Evolutionary conservation across 129 eudicot genomes (phyloP), one percentile per base, ranked within the genome.

Genomic region (Chrysanthemum seticuspe): DNA sequence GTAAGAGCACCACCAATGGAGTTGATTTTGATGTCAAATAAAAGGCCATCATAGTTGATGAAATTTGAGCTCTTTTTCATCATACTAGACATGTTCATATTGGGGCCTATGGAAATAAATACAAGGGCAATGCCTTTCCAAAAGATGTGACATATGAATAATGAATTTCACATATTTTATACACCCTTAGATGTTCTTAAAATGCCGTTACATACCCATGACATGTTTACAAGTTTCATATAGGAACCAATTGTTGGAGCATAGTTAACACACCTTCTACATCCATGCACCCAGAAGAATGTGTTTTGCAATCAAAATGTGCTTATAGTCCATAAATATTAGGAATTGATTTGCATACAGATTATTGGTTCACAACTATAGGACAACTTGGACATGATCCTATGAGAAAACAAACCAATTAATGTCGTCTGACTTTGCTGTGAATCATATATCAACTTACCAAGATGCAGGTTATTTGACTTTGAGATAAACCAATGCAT

Each of bases 41-140:
- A 64, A 71, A 65, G 52, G 72, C 82, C 60, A 78, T 78, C 67
- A 71, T 78, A 67, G 73, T 71, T 64, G 70, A 78, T 78, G 82
- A 71, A 78, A 72, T 78, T 78, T 40, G 68, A 71, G 82, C 73
- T 78, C 67, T 57, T 71, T 77, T 78, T 71, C 76, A 78, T 78
- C 73, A 71, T 78, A 71, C 40, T 64, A 59, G 77, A 71, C 82
- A 78, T 70, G 81, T 62, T 71, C 71, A 53, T 77, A 52, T 78
- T 71, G 76, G 76, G 81, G 67, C 81, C 81, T 77, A 78, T 54
- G 45, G 27, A 71, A 71, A 63, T 78, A 53, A 78, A 55, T 78
- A 62, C 72, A 63, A 18, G 45, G 45, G 55, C 47, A 23, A 71
- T 23, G 18, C 67, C 68, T 78, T 71, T 71, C 77, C 51, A 63